Evolutionary conservation across 1,139 yeast species (phyloP), one percentile per base, ranked within the genome.

Genomic region (Debaryomyces sp.): DNA sequence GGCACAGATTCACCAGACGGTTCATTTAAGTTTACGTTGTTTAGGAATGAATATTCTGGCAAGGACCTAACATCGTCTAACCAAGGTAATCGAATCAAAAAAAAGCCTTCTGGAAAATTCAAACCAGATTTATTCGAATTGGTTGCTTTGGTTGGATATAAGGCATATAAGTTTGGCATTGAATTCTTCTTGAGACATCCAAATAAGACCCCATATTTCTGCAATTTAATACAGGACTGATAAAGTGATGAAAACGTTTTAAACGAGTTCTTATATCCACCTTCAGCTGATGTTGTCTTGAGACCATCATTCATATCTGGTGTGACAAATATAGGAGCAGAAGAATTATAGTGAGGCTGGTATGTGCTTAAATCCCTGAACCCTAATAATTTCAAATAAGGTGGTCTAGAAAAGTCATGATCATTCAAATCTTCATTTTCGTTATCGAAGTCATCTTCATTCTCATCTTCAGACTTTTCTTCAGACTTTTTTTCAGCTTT

Each of bases 201-300:
- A 84, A 91, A 89, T 1, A 87, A 78, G 8, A 94, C 67, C 0
- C 89, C 95, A 57, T 79, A 84, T 58, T 80, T 81, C 4, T 73
- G 59, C 44, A 78, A 71, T 45, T 73, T 73, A 3, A 71, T 61
- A 66, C 95, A 70, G 1, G 86, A 77, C 46, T 81, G 83, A 59
- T 83, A 88, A 7, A 94, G 69, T 0, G 92, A 78, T 1, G 88
- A 75, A 60, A 91, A 81, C 0, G 95, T 85, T 33, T 81, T 68
- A 21, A 77, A 72, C 0, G 97, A 89, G 15, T 92, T 88, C 17
- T 75, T 67, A 53, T 72, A 81, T 0, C 78, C 78, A 3, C 70
- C 67, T 3, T 54, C 56, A n/a, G 55, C 48, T 1, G 63, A 52
- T 3, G 60, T 43, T 2, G 66, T 51, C 22, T 51, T 59, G 26